phyloP scores from a whole-genome alignment of 306 rosid species.

The Lathyrus tuberosus region DNA sequence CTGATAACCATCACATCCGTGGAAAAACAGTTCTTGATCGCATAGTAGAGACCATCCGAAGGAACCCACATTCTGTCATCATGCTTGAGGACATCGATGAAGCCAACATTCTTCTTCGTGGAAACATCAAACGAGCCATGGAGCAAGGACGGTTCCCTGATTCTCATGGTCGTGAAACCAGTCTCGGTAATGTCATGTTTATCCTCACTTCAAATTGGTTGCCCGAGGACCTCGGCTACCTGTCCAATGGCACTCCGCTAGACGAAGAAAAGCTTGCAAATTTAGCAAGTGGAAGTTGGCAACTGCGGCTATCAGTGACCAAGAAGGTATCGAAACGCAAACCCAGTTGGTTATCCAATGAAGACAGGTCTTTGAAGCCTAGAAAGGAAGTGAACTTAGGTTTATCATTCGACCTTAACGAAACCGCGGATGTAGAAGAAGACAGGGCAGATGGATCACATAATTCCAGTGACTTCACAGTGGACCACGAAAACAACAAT shows the following conservation, averaged over 20 bases:
- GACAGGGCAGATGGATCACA: constrained; percentile 80
- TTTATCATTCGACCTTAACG: constrained; percentile 81
- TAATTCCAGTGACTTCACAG: constrained; percentile 87
- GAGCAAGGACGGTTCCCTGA: constrained; percentile 83
- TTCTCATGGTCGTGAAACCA: constrained; percentile 89
- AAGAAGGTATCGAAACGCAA: constrained; percentile 69
- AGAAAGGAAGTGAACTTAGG: constrained; percentile 54
- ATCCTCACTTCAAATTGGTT: constrained; percentile 80
- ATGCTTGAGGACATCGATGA: constrained; percentile 84
- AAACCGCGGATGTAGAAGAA: constrained; percentile 66
- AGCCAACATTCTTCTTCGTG: constrained; percentile 60
- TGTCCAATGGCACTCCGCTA: constrained; percentile 51
- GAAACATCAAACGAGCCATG: constrained; percentile 81
- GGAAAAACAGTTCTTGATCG: constrained; percentile 86
- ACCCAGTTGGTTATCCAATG: constrained; percentile 61
- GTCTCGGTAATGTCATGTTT: constrained; percentile 80
- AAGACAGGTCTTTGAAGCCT: constrained; percentile 64
- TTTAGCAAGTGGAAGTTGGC: constrained; percentile 67
- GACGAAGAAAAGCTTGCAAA: constrained; percentile 67
- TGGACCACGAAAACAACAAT: constrained; percentile 72
- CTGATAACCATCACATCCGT: constrained; percentile 64
- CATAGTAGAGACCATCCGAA: constrained; percentile 76
- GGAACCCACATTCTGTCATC: constrained; percentile 79
- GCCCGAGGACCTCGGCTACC: constrained; percentile 69
- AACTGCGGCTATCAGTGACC: constrained; percentile 62